These are phyloP conservation scores for Fusarium piperis DNA, from an alignment of 2,329 filamentous ascomycete genomes.

Conservation along the genomic window DNA sequence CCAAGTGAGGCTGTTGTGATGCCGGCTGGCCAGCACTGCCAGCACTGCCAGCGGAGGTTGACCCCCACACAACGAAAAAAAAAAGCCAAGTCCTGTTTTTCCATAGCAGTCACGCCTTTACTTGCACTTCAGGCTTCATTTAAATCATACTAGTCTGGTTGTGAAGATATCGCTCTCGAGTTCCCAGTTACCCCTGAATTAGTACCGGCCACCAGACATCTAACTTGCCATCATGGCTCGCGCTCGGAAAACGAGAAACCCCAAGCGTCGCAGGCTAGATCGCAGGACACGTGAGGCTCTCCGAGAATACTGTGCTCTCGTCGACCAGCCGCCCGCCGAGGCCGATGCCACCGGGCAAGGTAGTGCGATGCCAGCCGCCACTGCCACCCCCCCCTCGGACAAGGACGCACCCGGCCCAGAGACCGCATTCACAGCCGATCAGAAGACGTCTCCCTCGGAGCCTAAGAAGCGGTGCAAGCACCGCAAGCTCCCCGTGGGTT, in stretches of 20 bases:
- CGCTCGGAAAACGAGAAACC: not conserved
- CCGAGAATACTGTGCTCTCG: not conserved
- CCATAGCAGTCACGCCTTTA: not conserved
- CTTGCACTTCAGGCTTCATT: not conserved
- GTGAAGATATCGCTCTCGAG: not conserved
- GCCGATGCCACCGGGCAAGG: not conserved
- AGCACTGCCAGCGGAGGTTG: not conserved
- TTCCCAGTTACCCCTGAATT: not conserved
- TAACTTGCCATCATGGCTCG: not conserved
- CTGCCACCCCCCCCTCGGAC: not conserved
- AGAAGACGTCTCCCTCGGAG: not conserved
- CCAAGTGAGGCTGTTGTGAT: not conserved
- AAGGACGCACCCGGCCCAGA: not conserved
- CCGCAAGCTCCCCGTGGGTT: slow-evolving; percentile 9
- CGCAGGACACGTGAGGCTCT: not conserved
- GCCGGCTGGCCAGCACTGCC: not conserved
- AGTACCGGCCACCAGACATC: not conserved
- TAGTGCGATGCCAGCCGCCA: not conserved
- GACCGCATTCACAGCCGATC: not conserved
- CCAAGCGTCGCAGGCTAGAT: not conserved
- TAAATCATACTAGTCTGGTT: not conserved
- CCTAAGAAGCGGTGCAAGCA: not conserved
- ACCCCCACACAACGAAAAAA: not conserved
- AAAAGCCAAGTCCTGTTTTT: not conserved
- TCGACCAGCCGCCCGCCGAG: not conserved